These are phyloP conservation scores for Mortierella polycephala DNA, from an alignment of 371 early-diverging fungal genomes.

Conservation along the genomic window DNA sequence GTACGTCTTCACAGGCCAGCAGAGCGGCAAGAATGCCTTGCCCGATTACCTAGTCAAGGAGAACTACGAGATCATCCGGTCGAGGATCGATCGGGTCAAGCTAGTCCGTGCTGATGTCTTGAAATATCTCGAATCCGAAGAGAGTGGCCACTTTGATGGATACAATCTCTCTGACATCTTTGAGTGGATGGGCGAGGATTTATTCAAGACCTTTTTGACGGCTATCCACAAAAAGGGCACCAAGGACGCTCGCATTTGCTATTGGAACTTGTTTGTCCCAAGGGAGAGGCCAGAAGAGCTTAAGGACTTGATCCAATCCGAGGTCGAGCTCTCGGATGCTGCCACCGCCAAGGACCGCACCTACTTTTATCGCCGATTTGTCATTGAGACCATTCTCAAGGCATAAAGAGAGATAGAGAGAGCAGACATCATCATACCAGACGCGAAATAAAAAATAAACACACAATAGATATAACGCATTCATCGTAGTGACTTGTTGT, in stretches of 20 bases:
- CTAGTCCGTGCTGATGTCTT: constrained; percentile 49
- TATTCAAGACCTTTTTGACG: constrained; percentile 45
- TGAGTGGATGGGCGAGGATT: constrained; percentile 54
- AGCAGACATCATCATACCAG: neutral
- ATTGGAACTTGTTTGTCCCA: constrained; percentile 55
- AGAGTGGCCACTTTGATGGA: constrained; percentile 51
- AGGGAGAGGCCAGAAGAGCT: constrained; percentile 50
- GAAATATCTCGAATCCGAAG: constrained; percentile 52
- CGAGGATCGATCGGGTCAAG: constrained; percentile 44
- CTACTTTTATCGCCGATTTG: constrained; percentile 54
- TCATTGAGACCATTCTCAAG: constrained; percentile 51
- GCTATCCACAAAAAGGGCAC: constrained; percentile 53
- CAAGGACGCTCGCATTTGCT: constrained; percentile 48
- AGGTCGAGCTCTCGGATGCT: constrained; percentile 41
- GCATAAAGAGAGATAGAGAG: constrained; percentile 14
- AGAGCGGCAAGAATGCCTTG: constrained; percentile 38
- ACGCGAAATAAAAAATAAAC: neutral
- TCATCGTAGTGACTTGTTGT: too few species aligned
- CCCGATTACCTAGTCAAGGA: constrained; percentile 46
- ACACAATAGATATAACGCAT: neutral
- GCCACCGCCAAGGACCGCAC: constrained; percentile 54
- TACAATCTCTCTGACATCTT: constrained; percentile 54
- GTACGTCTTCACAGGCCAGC: constrained; percentile 52
- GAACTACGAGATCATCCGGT: constrained; percentile 48
- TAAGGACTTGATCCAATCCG: constrained; percentile 42